Evolutionary conservation across 768 basidiomycete species (phyloP).

Genomic region (Boletus speciosus): DNA sequence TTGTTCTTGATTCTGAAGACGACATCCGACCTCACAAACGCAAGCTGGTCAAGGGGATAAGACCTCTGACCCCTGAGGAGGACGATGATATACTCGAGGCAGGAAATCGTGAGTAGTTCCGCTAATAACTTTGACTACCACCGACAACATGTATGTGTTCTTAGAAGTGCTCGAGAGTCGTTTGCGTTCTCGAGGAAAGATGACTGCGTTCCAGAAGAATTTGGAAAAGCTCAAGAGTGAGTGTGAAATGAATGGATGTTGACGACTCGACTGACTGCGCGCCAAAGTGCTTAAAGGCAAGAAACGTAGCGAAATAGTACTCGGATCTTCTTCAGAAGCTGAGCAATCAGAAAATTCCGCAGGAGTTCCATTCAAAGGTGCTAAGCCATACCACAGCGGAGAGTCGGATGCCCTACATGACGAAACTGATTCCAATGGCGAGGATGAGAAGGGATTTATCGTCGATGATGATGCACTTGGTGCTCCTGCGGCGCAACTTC

Average conservation of each 20-base stretch:
- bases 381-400: conserved; percentile 38
- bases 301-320: conserved; percentile 38
- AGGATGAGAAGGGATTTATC: conserved; percentile 42
- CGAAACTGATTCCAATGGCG: conserved; percentile 24
- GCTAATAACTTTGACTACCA: not conserved
- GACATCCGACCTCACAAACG: conserved; percentile 35
- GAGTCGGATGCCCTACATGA: conserved; percentile 38
- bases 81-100: conserved; percentile 43
- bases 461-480: conserved; percentile 60
- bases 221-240: conserved; percentile 66
- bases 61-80: conserved; percentile 42
- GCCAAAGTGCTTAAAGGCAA: conserved; percentile 33
- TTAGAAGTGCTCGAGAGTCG: conserved; percentile 63
- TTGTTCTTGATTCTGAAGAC: conserved; percentile 34
- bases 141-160: not conserved
- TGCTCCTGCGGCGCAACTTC: conserved; percentile 45
- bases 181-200: conserved; percentile 57
- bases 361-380: conserved; percentile 42
- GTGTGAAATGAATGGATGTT: not conserved
- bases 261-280: not conserved
- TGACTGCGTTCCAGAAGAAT: conserved; percentile 57
- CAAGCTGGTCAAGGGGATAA: conserved; percentile 42
- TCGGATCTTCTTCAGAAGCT: conserved; percentile 32
- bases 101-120: conserved; percentile 47
- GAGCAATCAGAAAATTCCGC: conserved; percentile 28